Base-by-base conservation (phyloP, 1,284 basidiomycete genomes). In the Taiwanofungus camphoratus region DNA sequence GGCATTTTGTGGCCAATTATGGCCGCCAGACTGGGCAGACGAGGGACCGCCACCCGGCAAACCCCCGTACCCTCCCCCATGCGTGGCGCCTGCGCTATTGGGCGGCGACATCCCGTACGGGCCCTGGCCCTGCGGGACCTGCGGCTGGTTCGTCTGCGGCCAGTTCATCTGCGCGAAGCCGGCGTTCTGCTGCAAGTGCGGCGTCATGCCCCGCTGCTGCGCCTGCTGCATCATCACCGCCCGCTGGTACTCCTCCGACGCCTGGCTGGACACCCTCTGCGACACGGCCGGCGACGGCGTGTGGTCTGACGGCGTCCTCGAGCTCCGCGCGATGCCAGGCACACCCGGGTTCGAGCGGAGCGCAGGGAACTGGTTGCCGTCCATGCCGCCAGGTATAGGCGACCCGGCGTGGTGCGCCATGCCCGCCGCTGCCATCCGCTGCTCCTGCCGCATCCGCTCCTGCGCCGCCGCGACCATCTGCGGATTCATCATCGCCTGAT, bases 251-350 rank as follows among this genome's bases (percentile, higher is more conserved):
- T 80, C 77, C 27, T 78, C 73, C 41, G 69, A 65, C 26, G 64
- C 62, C 53, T 67, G 59, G 31, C 60, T 60, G 6, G 61, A 55
- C 41, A 61, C 49, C 44, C 64, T 43, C 40, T 56, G 69, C 27
- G 77, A 73, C 35, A 76, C 76, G 65, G 80, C 72, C 0, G 82
- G 80, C 18, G 79, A 74, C 39, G 74, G 68, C 5, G 68, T 68
- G 23, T 70, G 67, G 43, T 86, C 82, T 15, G 81, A 77, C 18
- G 84, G 84, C 32, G 84, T 86, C 44, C 82, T 70, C 39, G 75
- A 73, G 52, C 76, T 83, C 52, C 84, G 69, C 24, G 83, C 79
- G 45, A 87, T 86, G 4, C 83, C 82, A 1, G 82, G 80, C 46
- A 85, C 79, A 22, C 73, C 60, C 34, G 71, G 67, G 52, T 78